phyloP scores from a whole-genome alignment of 139 green algal genomes.

The Chlorella ohadii region DNA sequence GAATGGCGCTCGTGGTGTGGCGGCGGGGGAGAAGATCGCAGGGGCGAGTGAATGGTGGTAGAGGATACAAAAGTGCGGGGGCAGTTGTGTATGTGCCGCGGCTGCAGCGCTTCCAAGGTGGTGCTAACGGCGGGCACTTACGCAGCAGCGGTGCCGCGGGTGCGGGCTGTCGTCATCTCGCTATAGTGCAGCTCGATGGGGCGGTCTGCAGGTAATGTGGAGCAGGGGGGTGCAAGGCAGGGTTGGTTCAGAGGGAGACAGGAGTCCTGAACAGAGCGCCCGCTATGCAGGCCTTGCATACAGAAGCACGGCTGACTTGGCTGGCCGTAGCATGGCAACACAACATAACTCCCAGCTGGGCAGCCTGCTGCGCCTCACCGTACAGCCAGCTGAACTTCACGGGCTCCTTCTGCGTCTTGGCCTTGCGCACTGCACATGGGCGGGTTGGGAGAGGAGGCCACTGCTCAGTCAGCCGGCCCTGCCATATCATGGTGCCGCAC shows the following conservation, averaged over 20 bases:
- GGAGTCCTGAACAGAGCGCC: too few species aligned
- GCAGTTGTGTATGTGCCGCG: too few species aligned
- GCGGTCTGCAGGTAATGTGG: too few species aligned
- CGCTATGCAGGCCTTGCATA: too few species aligned
- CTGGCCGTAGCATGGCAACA: too few species aligned
- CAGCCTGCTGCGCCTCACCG: slow-evolving; percentile 9
- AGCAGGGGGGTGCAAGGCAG: background rate
- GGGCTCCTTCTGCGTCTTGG: background rate
- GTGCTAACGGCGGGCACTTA: background rate
- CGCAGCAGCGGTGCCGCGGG: background rate
- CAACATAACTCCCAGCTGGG: background rate
- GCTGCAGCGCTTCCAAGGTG: too few species aligned
- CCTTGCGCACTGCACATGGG: slow-evolving; percentile 20
- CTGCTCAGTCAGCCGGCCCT: background rate
- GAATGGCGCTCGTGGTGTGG: too few species aligned
- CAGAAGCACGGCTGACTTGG: too few species aligned
- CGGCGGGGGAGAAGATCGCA: too few species aligned
- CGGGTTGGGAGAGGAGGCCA: background rate
- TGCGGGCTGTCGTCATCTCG: background rate
- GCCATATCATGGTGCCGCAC: too few species aligned
- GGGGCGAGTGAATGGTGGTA: too few species aligned
- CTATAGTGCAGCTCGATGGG: background rate
- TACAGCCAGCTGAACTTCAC: slow-evolving; percentile 45
- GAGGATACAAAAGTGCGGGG: too few species aligned
- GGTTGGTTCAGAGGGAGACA: background rate